phyloP scores from a whole-genome alignment of 2,329 filamentous ascomycete species.

The Plectosphaerella cucumerina region DNA sequence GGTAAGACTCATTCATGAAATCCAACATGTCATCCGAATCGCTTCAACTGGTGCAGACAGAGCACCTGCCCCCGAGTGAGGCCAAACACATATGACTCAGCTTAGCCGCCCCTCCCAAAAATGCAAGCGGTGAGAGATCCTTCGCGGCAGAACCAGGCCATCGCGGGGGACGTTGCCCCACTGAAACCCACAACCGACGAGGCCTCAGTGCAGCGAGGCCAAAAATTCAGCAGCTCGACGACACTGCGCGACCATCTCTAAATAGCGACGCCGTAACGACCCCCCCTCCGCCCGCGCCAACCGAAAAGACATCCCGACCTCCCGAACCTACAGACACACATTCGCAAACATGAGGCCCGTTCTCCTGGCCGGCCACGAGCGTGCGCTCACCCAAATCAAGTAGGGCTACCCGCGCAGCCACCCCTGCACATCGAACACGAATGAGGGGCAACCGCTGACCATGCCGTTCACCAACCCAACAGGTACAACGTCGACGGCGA shows the following conservation, averaged over 20 bases:
- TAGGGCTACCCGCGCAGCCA: slow-evolving; percentile 33
- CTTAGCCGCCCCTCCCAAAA: background rate
- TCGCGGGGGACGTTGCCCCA: slow-evolving; percentile 25
- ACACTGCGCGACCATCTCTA: slow-evolving; percentile 9
- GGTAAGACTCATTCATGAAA: too few species aligned
- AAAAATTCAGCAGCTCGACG: slow-evolving; percentile 14
- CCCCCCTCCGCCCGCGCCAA: background rate
- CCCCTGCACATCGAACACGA: background rate
- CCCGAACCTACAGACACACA: slow-evolving; percentile 11
- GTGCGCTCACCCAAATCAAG: slow-evolving; percentile 92
- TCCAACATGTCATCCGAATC: too few species aligned
- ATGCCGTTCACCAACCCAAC: slow-evolving; percentile 1
- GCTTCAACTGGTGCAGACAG: too few species aligned
- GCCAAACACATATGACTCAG: background rate
- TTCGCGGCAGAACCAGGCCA: background rate
- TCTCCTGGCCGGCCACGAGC: slow-evolving; percentile 92
- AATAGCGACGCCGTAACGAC: slow-evolving; percentile 10
- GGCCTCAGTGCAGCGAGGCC: slow-evolving; percentile 3
- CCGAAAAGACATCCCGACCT: background rate
- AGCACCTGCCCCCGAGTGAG: too few species aligned
- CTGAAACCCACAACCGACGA: slow-evolving; percentile 36
- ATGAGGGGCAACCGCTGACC: slow-evolving; percentile 7
- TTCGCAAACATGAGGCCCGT: slow-evolving; percentile 84
- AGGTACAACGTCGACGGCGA: slow-evolving; percentile 95
- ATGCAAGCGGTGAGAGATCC: background rate